Percentiles rank a stretch among this genome's conserved stretches.
These are phyloP conservation scores for Cucurbita moschata DNA, from an alignment of 306 rosid species.

Conservation along the genomic window DNA sequence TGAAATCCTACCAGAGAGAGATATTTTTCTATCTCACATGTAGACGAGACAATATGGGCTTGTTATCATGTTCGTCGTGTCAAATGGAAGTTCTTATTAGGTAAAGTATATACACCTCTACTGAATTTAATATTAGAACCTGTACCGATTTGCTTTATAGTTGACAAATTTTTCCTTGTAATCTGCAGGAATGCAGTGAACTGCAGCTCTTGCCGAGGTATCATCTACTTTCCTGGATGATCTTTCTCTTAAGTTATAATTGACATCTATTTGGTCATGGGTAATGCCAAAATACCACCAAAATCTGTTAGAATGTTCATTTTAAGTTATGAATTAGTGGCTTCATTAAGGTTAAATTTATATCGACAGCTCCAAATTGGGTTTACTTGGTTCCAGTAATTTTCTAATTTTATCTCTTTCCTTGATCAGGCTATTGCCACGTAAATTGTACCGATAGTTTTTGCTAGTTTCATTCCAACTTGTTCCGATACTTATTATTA, in stretches of 20 bases:
- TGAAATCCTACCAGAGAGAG: constrained; percentile 38
- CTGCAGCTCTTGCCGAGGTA: constrained; percentile 87
- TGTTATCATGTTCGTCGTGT: constrained; percentile 56
- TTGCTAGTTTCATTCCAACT: too few species aligned
- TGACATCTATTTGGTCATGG: not conserved
- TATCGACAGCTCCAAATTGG: not conserved
- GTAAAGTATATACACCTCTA: constrained; percentile 26
- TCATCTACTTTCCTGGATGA: not conserved
- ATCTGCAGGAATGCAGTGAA: constrained; percentile 55
- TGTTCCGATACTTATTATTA: not conserved
- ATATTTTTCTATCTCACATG: constrained; percentile 66
- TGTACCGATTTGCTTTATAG: constrained; percentile 1
- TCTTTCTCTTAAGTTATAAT: not conserved
- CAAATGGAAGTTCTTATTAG: constrained; percentile 36
- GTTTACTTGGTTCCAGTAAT: too few species aligned
- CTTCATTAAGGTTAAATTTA: not conserved
- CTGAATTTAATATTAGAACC: not conserved
- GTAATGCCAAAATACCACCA: not conserved
- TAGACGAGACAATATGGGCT: constrained; percentile 67
- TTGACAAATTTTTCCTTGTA: constrained; percentile 11
- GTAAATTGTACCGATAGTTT: constrained; percentile 26
- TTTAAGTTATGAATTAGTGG: not conserved
- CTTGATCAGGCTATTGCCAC: constrained; percentile 61
- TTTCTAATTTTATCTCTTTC: not conserved
- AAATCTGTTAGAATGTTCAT: not conserved